These are phyloP conservation scores for Cyberlindnera americana DNA, from an alignment of 805 yeast genomes.

Conservation along the genomic window DNA sequence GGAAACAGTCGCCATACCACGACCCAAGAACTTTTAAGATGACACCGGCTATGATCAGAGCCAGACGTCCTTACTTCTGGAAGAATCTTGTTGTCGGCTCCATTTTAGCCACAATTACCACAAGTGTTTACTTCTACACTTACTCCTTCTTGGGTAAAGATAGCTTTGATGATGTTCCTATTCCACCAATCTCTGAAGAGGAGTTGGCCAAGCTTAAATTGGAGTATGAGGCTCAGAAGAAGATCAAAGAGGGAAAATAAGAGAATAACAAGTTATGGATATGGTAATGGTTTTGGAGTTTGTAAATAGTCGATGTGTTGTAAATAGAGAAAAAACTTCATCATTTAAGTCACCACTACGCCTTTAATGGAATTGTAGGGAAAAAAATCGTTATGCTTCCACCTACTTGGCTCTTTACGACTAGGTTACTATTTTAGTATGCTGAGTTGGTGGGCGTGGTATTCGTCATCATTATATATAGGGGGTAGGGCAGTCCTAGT, in stretches of 20 bases:
- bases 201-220: constrained; percentile 68
- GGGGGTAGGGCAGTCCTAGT: too few species aligned
- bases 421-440: too few species aligned
- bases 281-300: neutral
- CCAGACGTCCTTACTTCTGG: constrained; percentile 82
- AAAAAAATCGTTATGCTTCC: too few species aligned
- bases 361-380: too few species aligned
- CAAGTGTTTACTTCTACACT: constrained; percentile 63
- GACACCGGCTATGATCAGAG: constrained; percentile 92
- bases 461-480: neutral
- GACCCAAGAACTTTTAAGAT: constrained; percentile 74
- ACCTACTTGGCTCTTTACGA: too few species aligned
- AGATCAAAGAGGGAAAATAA: neutral
- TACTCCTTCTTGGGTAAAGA: constrained; percentile 66
- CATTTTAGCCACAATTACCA: constrained; percentile 58
- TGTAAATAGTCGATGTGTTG: constrained; percentile 10
- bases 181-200: constrained; percentile 84
- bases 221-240: constrained; percentile 56
- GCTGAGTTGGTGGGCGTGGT: too few species aligned
- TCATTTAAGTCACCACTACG: neutral
- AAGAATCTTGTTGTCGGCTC: constrained; percentile 64
- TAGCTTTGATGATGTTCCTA: constrained; percentile 87
- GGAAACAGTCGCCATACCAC: constrained; percentile 43
- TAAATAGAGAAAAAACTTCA: neutral
- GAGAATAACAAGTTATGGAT: too few species aligned